Base-by-base conservation (phyloP, 805 yeast species). In the Kuraishia hungarica region DNA sequence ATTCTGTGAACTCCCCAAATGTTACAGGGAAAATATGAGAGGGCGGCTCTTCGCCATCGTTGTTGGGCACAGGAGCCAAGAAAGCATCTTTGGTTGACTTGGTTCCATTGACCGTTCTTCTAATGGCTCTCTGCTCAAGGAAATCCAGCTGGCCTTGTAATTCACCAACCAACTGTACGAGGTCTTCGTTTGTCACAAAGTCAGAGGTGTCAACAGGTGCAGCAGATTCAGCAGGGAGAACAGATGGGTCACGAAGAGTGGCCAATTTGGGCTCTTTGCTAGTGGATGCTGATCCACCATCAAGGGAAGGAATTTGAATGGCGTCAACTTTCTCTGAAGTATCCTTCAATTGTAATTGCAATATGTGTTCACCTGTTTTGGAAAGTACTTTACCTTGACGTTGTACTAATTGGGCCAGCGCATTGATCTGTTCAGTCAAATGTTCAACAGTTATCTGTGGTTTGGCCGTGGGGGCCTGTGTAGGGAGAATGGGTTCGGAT, bases 131-230 rank as follows among this genome's bases (percentile, higher is more conserved):
- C 60, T 88, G 89, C 65, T 92, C 98, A 39, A 87, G 67, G 23
- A 79, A 73, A 54, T 88, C 92, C 63, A 92, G 76, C 70, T 92
- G 97, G 8, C 89, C 88, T 69, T 92, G 97, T 55, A 92, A 72
- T 68, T 92, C 98, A 11, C 89, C 89, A 15, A 91, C 97, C 51
- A 92, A 74, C 65, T 89, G 93, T 2, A 87, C 87, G 13, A 92
- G 72, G 64, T 93, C 98, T 56, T 88, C 96, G 60, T 89, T 86
- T 2, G 93, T 83, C 43, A 84, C 89, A 59, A 77, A 84, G 59
- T 86, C 89, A 2, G 78, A 66, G 1, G 81, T 65, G 57, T 81
- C 86, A 53, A 63, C 54, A 2, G 51, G 24, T 3, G 48, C 51
- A 13, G 48, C 51, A 13, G 47, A 20, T 26, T 20, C 29, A 21